These are phyloP conservation scores for Phaeosphaeriaceae sp. DNA, from an alignment of 2,329 filamentous ascomycete species.

Conservation along the genomic window DNA sequence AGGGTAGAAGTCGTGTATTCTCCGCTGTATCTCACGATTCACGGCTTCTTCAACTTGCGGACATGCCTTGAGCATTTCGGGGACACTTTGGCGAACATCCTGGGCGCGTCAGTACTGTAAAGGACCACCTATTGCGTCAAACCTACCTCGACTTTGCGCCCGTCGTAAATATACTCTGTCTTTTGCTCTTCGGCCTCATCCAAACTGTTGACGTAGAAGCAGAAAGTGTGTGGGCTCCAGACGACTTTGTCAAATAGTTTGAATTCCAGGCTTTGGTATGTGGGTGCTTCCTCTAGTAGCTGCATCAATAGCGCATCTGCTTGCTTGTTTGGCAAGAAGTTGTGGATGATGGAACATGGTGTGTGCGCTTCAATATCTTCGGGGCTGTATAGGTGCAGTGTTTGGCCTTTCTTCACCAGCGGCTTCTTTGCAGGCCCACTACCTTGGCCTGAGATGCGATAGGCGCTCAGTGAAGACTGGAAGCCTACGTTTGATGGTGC, in stretches of 20 bases:
- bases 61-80: conserved; percentile 74
- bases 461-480: conserved; percentile 52
- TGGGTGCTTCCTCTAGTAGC: conserved; percentile 73
- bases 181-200: conserved; percentile 74
- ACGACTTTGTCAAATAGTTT: conserved; percentile 90
- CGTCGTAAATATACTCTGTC: conserved; percentile 86
- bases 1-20: conserved; percentile 74
- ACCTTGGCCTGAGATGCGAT: conserved; percentile 19
- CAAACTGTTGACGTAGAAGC: conserved; percentile 80
- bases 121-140: neutral
- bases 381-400: conserved; percentile 82
- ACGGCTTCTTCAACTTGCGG: conserved; percentile 75
- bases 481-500: conserved; percentile 42
- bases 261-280: conserved; percentile 76
- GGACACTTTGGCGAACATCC: conserved; percentile 78
- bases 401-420: conserved; percentile 78
- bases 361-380: conserved; percentile 82
- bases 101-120: conserved; percentile 12
- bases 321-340: conserved; percentile 76
- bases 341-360: conserved; percentile 90
- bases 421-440: conserved; percentile 43
- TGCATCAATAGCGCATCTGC: conserved; percentile 79
- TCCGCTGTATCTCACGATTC: conserved; percentile 75
- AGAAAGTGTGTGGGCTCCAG: conserved; percentile 80
- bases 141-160: conserved; percentile 69